A percentile compares a stretch with the other conserved stretches of the same genome.
Conservation (phyloP, 2,329 filamentous ascomycete genomes). For the Onygenales sp. region DNA sequence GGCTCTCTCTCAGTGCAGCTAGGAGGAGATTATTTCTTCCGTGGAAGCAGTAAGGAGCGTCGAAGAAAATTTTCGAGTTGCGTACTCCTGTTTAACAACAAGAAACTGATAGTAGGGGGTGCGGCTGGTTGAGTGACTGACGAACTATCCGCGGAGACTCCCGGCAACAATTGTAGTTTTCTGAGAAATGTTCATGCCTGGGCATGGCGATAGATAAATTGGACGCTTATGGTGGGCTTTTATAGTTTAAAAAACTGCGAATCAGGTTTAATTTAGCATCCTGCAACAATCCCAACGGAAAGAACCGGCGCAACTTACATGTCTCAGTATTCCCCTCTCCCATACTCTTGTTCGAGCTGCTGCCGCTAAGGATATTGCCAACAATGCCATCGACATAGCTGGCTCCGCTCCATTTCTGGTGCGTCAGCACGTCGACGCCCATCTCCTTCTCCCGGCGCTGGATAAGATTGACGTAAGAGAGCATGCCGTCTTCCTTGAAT, state of each 20-base stretch:
- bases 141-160: no score
- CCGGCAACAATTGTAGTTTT: no score
- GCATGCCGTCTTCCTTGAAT: conserved; percentile 90
- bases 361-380: conserved; percentile 83
- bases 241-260: no score
- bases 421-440: conserved; percentile 83
- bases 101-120: no score
- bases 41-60: not conserved
- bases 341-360: conserved; percentile 84
- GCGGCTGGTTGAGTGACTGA: no score
- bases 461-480: conserved; percentile 91
- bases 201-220: no score
- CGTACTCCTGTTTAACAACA: no score
- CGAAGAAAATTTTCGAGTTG: no score
- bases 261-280: no score
- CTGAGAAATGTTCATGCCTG: no score
- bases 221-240: no score
- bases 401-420: conserved; percentile 71
- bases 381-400: conserved; percentile 80
- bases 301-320: conserved; percentile 15
- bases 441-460: conserved; percentile 85
- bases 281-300: no score
- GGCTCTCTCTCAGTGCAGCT: not conserved
- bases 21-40: not conserved
- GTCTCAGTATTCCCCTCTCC: conserved; percentile 84